A percentile compares a stretch with the other conserved stretches of the same genome.
Conservation (phyloP, 2,329 filamentous ascomycete genomes). For the Chaetothyriales sp. region DNA sequence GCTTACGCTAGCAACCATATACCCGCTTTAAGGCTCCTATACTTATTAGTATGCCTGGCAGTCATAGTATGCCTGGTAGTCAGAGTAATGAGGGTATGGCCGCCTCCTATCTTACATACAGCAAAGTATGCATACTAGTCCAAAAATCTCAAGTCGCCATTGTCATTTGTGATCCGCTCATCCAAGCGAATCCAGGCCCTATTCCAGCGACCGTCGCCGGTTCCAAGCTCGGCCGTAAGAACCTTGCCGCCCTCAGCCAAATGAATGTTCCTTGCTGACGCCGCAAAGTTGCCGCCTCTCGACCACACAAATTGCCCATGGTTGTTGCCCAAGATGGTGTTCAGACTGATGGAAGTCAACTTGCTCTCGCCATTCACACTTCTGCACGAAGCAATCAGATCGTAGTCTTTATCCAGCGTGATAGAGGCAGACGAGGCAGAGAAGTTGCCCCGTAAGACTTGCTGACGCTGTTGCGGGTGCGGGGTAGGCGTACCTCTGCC, state of each 20-base stretch:
- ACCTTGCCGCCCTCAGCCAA: constrained; percentile 12
- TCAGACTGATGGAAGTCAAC: constrained; percentile 24
- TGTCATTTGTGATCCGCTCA: constrained; percentile 27
- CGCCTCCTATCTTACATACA: too few relatives aligned
- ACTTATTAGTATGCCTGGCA: too few relatives aligned
- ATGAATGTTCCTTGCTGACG: constrained; percentile 19
- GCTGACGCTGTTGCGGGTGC: neutral
- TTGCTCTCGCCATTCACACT: constrained; percentile 22
- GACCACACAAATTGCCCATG: constrained; percentile 26
- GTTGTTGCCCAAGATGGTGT: constrained; percentile 26
- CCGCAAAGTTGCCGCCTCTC: constrained; percentile 26
- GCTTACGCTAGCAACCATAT: too few relatives aligned
- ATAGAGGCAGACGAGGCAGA: constrained; percentile 22
- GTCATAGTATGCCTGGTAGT: too few relatives aligned
- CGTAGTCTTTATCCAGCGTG: constrained; percentile 23
- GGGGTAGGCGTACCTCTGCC: neutral
- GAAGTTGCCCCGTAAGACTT: constrained; percentile 25
- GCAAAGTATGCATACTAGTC: too few relatives aligned
- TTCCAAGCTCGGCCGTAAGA: constrained; percentile 14
- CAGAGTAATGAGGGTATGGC: too few relatives aligned
- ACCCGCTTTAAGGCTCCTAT: too few relatives aligned
- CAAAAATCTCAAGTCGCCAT: constrained; percentile 22
- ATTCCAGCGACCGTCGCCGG: constrained; percentile 14
- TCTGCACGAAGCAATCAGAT: constrained; percentile 26
- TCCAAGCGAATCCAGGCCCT: constrained; percentile 23